Base-by-base conservation (phyloP, 2,329 filamentous ascomycete species). In the Penicillium brevicompactum region DNA sequence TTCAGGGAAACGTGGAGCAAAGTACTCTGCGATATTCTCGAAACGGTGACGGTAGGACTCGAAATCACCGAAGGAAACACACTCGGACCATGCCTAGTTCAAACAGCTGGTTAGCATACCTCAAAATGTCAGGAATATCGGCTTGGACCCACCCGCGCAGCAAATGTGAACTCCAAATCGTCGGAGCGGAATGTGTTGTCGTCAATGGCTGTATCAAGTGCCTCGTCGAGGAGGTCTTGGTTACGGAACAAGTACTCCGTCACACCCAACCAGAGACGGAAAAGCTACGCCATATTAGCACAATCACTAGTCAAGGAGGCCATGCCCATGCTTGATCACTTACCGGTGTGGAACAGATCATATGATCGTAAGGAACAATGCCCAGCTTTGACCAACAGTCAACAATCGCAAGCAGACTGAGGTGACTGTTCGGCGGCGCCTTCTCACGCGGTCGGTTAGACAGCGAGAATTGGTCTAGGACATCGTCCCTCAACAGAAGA, bases 321-420 rank as follows among this genome's bases (percentile, higher is more conserved):
- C 4, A 27, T 38, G 46, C 16, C 16, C 44, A 49, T 32, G 13
- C n/a, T 27, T 30, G 34, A 9, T 30, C 14, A 77, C 83, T 71
- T 69, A 87, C 84, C 46, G 94, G 94, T 38, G 94, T 99, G 51
- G 92, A 96, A 79, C 94, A 99, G 64, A 99, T 95, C 92, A 99
- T 99, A 79, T 99, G 95, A 75, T 99, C 93, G 74, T 99, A 99
- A 0, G 94, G 94, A 46, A 95, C 89, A 67, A 97, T 99, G 32
- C 87, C 89, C 44, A 97, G 83, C 63, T 91, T 90, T 70, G 90
- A 94, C 94, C 94, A 99, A 77, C 93, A 97, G 78, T 99, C 94
- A 42, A 97, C 95, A 85, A 99, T 99, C 45, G 92, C 94, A 43
- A 99, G 82, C 54, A 99, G 81, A 71, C 88, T 92, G 30, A 99